Evolutionary conservation across 495 filamentous ascomycete species (phyloP).

Genomic region (Penicillium alfredii): DNA sequence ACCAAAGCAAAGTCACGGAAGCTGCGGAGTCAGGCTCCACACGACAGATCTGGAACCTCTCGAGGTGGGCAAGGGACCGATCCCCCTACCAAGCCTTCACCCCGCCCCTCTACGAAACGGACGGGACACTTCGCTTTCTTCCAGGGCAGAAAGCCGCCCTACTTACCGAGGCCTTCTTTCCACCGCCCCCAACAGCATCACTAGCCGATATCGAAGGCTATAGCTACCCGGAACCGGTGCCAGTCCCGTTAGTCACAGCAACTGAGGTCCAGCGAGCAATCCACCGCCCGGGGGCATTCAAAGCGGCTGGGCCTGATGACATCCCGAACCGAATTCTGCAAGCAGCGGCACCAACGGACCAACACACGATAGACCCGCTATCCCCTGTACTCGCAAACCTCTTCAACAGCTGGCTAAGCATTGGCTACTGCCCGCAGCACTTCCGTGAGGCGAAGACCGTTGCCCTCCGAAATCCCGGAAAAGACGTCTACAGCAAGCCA

Average conservation of each 20-base stretch:
- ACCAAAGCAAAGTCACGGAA: no score
- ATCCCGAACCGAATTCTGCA: conserved; percentile 19
- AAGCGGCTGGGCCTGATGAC: conserved; percentile 20
- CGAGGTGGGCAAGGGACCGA: conserved; percentile 10
- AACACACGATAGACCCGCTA: not conserved
- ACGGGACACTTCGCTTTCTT: no score
- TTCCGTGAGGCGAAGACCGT: conserved; percentile 15
- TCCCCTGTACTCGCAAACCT: conserved; percentile 7
- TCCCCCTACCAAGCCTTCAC: conserved; percentile 3
- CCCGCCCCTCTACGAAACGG: conserved; percentile 5
- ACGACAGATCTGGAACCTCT: conserved; percentile 10
- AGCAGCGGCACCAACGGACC: conserved; percentile 3
- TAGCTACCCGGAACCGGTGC: no score
- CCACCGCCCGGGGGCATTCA: conserved; percentile 11
- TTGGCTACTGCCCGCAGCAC: conserved; percentile 17
- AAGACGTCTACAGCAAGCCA: conserved; percentile 9
- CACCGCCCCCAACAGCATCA: conserved; percentile 11
- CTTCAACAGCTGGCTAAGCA: conserved; percentile 18
- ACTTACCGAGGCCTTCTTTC: conserved; percentile 22
- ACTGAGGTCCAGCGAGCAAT: no score
- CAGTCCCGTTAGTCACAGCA: no score
- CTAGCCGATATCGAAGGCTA: conserved; percentile 17
- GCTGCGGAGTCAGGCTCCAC: no score
- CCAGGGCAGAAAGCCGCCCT: conserved; percentile 17
- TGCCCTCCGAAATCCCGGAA: conserved; percentile 17